Evolutionary conservation across 2,329 filamentous ascomycete species (phyloP).

Genomic region (Xylariaceae sp.): DNA sequence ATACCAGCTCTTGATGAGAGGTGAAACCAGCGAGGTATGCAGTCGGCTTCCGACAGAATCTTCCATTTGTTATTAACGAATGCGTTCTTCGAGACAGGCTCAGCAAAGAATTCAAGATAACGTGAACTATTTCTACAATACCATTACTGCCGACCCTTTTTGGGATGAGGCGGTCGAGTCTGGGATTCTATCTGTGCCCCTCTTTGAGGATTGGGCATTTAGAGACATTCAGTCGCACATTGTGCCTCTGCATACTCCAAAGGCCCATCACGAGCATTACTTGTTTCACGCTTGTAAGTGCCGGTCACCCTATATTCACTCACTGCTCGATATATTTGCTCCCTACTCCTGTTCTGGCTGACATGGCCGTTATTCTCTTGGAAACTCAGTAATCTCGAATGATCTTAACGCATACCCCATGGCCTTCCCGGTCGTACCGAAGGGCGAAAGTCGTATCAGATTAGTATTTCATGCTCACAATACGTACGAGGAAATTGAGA

Average conservation of each 20-base stretch:
- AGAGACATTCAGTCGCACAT: constrained; percentile 27
- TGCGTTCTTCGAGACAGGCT: constrained; percentile 4
- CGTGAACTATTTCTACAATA: constrained; percentile 25
- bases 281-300: too few relatives aligned
- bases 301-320: constrained; percentile 18
- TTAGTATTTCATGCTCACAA: constrained; percentile 40
- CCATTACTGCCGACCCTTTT: constrained; percentile 19
- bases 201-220: constrained; percentile 24
- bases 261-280: too few relatives aligned
- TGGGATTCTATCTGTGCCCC: constrained; percentile 29
- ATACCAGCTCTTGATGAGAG: constrained; percentile 32
- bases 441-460: constrained; percentile 36
- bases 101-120: constrained; percentile 21
- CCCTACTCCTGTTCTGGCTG: constrained; percentile 13
- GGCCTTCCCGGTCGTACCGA: constrained; percentile 38
- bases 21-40: constrained; percentile 25
- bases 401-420: constrained; percentile 29
- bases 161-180: constrained; percentile 22
- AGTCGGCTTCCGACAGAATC: not conserved
- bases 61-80: not conserved
- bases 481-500: too few relatives aligned
- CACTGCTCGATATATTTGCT: constrained; percentile 24
- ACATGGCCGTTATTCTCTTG: too few relatives aligned
- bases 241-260: constrained; percentile 25
- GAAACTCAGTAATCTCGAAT: too few relatives aligned